Percentiles rank a stretch among this genome's conserved stretches.
These are phyloP conservation scores for Geotrichum cucujoidarum DNA, from an alignment of 1,139 yeast genomes.

Conservation along the genomic window DNA sequence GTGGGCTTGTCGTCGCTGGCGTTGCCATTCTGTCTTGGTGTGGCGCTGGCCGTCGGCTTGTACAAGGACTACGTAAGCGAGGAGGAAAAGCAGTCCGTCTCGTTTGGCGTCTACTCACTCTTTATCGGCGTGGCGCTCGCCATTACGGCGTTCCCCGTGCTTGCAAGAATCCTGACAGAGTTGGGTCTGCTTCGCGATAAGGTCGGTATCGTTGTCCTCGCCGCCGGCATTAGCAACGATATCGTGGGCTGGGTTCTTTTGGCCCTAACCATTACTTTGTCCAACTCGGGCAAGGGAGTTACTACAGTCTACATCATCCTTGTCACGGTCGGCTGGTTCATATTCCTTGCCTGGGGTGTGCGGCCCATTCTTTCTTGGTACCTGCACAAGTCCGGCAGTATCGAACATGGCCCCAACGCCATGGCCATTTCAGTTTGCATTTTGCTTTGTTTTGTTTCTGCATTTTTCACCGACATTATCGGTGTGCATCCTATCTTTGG, in stretches of 20 bases:
- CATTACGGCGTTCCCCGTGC: conserved; percentile 78
- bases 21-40: conserved; percentile 73
- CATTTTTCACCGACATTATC: conserved; percentile 73
- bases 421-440: conserved; percentile 54
- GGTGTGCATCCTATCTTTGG: conserved; percentile 83
- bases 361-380: conserved; percentile 46
- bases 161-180: conserved; percentile 72
- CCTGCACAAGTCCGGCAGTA: conserved; percentile 46
- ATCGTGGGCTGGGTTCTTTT: conserved; percentile 76
- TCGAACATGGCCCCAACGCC: conserved; percentile 61
- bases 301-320: conserved; percentile 64
- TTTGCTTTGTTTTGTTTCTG: conserved; percentile 54
- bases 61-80: conserved; percentile 48
- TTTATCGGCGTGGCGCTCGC: conserved; percentile 77
- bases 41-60: conserved; percentile 62
- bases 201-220: conserved; percentile 72
- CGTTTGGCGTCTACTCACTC: conserved; percentile 69
- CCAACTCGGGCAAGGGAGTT: conserved; percentile 64
- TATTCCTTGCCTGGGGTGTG: conserved; percentile 54
- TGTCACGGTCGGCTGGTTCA: conserved; percentile 61
- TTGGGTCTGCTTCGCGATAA: conserved; percentile 63
- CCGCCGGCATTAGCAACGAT: conserved; percentile 78
- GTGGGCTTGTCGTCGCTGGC: conserved; percentile 70
- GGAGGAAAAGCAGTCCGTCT: conserved; percentile 39
- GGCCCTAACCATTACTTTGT: conserved; percentile 69